Evolutionary conservation across 2,329 filamentous ascomycete genomes (phyloP).

Genomic region (Aureobasidium melanogenum): DNA sequence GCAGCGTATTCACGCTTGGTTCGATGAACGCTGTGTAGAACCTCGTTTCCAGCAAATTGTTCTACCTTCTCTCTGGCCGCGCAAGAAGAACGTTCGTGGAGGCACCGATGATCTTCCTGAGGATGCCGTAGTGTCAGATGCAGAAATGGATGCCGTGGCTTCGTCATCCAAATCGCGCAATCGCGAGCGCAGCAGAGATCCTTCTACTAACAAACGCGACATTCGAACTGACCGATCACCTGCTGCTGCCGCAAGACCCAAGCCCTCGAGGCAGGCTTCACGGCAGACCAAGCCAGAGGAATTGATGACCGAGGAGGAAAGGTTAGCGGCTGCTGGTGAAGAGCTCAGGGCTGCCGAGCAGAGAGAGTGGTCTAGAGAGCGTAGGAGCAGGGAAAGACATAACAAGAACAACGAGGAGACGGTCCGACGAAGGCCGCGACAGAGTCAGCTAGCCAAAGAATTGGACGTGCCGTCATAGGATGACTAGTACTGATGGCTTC

Average conservation of each 20-base stretch:
- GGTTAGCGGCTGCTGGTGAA: conserved; percentile 11
- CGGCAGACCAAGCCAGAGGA: conserved; percentile 6
- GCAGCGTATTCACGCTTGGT: conserved; percentile 72
- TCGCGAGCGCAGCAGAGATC: conserved; percentile 2
- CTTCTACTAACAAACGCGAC: background rate
- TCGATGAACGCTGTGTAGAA: conserved; percentile 78
- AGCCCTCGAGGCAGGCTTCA: background rate
- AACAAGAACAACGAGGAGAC: conserved; percentile 4
- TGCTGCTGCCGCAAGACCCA: background rate
- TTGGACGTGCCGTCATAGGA: background rate
- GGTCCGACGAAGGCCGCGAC: background rate
- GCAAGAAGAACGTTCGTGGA: conserved; percentile 73
- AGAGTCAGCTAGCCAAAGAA: background rate
- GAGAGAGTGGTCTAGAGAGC: conserved; percentile 12
- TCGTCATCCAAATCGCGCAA: background rate
- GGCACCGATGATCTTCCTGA: conserved; percentile 47
- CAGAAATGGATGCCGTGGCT: background rate
- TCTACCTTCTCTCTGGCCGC: conserved; percentile 71
- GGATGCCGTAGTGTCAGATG: conserved; percentile 8
- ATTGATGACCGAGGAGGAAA: conserved; percentile 10
- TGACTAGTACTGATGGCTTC: background rate
- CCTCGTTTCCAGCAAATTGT: conserved; percentile 82
- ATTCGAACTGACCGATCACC: background rate
- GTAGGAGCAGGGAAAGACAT: conserved; percentile 10
- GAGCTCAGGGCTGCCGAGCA: conserved; percentile 14